Conservation (phyloP, 192 early-diverging fungal species). For the Backusella liffmaniae region DNA sequence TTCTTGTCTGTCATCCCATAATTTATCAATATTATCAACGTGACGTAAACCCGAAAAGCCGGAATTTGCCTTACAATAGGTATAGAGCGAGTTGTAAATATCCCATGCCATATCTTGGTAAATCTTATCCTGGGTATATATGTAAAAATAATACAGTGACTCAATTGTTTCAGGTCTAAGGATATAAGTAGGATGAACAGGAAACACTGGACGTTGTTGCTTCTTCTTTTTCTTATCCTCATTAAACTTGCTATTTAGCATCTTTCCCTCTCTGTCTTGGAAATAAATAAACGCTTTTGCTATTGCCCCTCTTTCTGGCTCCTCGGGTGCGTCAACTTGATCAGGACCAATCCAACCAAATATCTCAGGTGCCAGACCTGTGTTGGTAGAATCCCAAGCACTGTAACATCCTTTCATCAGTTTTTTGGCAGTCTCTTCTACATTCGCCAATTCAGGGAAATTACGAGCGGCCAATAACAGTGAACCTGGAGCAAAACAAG, state of each 20-base stretch:
- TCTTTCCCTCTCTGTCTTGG: not conserved
- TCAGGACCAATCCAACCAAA: slow-evolving; percentile 30
- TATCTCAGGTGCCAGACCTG: slow-evolving; percentile 54
- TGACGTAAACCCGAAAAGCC: slow-evolving; percentile 49
- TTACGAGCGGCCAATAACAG: slow-evolving; percentile 45
- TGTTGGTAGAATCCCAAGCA: slow-evolving; percentile 42
- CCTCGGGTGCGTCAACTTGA: not conserved
- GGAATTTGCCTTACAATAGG: slow-evolving; percentile 42
- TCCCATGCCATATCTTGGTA: slow-evolving; percentile 74
- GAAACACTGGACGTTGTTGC: not conserved
- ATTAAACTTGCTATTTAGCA: not conserved
- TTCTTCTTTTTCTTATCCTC: not conserved
- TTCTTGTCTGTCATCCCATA: slow-evolving; percentile 51
- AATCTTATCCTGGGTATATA: slow-evolving; percentile 61
- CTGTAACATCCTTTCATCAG: slow-evolving; percentile 49
- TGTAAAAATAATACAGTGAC: slow-evolving; percentile 70
- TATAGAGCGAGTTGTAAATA: slow-evolving; percentile 51
- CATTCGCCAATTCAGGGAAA: slow-evolving; percentile 35
- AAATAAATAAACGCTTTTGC: not conserved
- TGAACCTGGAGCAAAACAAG: slow-evolving; percentile 55
- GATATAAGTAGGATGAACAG: slow-evolving; percentile 8
- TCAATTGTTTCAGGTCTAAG: slow-evolving; percentile 62
- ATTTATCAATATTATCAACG: slow-evolving; percentile 25
- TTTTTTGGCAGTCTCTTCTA: slow-evolving; percentile 35
- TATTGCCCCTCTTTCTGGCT: not conserved